phyloP scores from a whole-genome alignment of 805 yeast genomes.

The Monosporozyma servazzii region DNA sequence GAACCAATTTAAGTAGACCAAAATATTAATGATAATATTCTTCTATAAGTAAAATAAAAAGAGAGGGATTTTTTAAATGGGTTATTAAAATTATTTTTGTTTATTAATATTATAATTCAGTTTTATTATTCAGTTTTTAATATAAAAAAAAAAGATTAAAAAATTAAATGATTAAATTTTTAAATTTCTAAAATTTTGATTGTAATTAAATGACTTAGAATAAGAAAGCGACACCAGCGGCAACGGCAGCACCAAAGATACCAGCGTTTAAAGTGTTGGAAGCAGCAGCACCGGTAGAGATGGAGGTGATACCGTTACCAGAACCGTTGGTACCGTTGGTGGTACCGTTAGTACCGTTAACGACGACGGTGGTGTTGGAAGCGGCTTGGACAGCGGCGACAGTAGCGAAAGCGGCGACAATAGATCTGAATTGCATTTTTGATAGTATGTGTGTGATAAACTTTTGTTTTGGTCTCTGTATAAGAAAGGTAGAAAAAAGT shows the following conservation, averaged over 20 bases:
- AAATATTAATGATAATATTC: not conserved
- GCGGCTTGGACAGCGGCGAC: conserved; percentile 58
- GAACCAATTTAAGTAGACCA: not conserved
- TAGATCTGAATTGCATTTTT: conserved; percentile 63
- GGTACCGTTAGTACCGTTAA: conserved; percentile 9
- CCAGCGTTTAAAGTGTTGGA: conserved; percentile 57
- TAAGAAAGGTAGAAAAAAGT: not conserved
- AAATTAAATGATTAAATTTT: too few relatives aligned
- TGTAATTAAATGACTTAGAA: too few relatives aligned
- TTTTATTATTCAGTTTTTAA: too few relatives aligned
- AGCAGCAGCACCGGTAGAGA: conserved; percentile 43
- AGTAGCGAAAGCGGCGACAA: conserved; percentile 61
- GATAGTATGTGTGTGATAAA: not conserved
- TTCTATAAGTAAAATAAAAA: not conserved
- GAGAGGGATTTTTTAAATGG: too few relatives aligned
- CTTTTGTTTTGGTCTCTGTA: not conserved
- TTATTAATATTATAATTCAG: too few relatives aligned
- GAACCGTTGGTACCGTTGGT: not conserved
- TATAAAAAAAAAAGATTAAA: too few relatives aligned
- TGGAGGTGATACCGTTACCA: conserved; percentile 10
- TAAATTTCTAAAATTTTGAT: too few relatives aligned
- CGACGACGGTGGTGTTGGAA: conserved; percentile 30
- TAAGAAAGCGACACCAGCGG: conserved; percentile 62
- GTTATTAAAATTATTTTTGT: too few relatives aligned
- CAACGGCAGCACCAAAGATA: conserved; percentile 75